These are phyloP conservation scores for Saturnispora kantuleensis DNA, from an alignment of 805 yeast genomes.

Conservation along the genomic window DNA sequence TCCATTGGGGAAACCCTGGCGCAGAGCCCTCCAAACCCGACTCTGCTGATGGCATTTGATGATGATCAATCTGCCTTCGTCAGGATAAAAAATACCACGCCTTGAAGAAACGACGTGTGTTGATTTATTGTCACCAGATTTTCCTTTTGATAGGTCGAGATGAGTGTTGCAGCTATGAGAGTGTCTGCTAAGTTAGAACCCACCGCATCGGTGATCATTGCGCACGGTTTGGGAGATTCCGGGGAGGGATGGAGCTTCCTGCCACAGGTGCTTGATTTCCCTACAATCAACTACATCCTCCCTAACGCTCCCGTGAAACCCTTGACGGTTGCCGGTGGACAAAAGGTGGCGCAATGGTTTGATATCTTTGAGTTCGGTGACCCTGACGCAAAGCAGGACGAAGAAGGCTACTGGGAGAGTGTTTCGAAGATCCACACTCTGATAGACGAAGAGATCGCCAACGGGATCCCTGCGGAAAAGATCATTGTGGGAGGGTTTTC, in stretches of 20 bases:
- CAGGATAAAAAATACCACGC: too few species aligned
- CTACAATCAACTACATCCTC: constrained; percentile 63
- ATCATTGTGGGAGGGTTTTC: constrained; percentile 93
- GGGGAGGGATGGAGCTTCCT: constrained; percentile 87
- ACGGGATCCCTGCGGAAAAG: constrained; percentile 48
- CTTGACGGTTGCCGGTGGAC: constrained; percentile 58
- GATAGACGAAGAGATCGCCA: constrained; percentile 43
- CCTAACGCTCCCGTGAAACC: constrained; percentile 82
- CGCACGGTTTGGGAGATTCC: constrained; percentile 89
- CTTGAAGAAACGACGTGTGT: too few species aligned
- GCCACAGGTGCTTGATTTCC: constrained; percentile 51
- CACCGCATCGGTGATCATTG: constrained; percentile 58
- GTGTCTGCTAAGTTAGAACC: constrained; percentile 34
- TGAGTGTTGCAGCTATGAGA: constrained; percentile 25
- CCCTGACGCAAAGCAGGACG: constrained; percentile 38
- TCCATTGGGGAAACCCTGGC: not conserved
- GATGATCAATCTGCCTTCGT: not conserved
- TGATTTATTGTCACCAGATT: not conserved
- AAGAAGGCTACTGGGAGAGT: constrained; percentile 42
- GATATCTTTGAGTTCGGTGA: constrained; percentile 54
- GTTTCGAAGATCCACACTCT: constrained; percentile 35
- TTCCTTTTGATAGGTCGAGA: not conserved
- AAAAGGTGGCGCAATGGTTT: constrained; percentile 77
- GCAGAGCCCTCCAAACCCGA: not conserved
- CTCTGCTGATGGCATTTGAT: too few species aligned